Base-by-base conservation (phyloP, 768 basidiomycete genomes). In the Leccinum subgranulosum region DNA sequence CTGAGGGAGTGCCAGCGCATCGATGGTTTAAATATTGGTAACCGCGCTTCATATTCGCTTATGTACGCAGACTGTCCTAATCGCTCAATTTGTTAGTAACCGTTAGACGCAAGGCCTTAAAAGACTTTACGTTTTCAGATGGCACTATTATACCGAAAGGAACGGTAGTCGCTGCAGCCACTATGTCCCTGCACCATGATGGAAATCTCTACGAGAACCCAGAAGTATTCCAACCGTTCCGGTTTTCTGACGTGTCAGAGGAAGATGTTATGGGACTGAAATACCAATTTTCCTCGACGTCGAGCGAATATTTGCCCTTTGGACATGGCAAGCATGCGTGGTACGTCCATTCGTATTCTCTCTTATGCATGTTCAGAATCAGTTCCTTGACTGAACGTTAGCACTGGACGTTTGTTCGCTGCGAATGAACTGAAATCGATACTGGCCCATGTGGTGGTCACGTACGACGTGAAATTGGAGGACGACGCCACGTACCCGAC, bases 401-500 rank as follows among this genome's bases (percentile, higher is more conserved):
- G 49, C 14, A 64, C 65, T 1, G 65, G 64, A 10, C 73, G 81
- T 10, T 80, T 81, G 65, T 75, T 81, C 58, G 77, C 77, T 4
- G 74, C 73, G 7, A 69, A 63, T 21, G 70, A 76, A 57, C 60
- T 84, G 66, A 82, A 83, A 63, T 64, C 73, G 0, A 74, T 83
- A 66, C 55, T 83, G 36, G 80, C 79, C 3, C 69, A 79, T 54
- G 48, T 82, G 6, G 58, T 84, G n/a, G 69, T 58, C 71, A 50
- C 50, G 23, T 66, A 67, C 15, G 66, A 67, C 19, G 8, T 67
- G 50, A 66, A 60, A 27, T 9, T 64, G 45, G 60, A 50, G 14
- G 58, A 57, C 14, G 10, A 12, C 9, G 31, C 51, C 19, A 29
- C n/a, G n/a, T 28, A 4, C 11, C 65, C 57, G 14, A 3, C 6